Evolutionary conservation across 2,329 filamentous ascomycete species (phyloP), one percentile per base, ranked within the genome.

Genomic region (Scleromitrula shiraiana): DNA sequence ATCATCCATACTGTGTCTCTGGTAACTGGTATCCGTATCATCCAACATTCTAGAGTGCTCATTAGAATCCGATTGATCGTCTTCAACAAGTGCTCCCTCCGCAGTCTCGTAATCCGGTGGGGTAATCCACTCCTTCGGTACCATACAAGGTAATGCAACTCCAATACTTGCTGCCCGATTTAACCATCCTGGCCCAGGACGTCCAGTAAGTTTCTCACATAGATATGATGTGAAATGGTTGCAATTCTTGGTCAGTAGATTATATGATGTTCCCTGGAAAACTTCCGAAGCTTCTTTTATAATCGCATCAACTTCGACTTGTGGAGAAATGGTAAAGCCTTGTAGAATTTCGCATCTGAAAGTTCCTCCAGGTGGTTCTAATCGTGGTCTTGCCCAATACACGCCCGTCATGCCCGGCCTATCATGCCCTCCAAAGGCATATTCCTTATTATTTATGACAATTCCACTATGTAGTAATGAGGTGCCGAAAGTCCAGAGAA

Each of bases 111-210:
- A 83, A 57, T 89, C 86, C 2, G 87, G 87, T 41, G 86, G 82
- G 38, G 83, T 78, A 53, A 93, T 79, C 87, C 87, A 93, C 61
- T 90, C 86, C 52, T 76, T 75, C 10, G 88, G 88, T 39, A 94
- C 86, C 17, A 94, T 76, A 63, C 88, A 94, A 12, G 88, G 88
- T 29, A 94, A 66, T 10, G 84, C 84, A 43, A 90, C 76, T 32
- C 88, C 88, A 53, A 94, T 87, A 57, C 78, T 83, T n/a, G 88
- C 88, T 1, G 88, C 88, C 47, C 88, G 78, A 61, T 94, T 94
- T 46, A 94, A 69, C 84, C 87, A 94, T 15, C 66, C 68, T 0
- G 88, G 88, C 0, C 84, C 85, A 1, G 80, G 70, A 38, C 78
- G 75, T 5, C 82, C 79, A 2, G 85, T 91, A 46, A 94, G 73